phyloP scores from a whole-genome alignment of 257 asterid species.

The Salvia hispanica region DNA sequence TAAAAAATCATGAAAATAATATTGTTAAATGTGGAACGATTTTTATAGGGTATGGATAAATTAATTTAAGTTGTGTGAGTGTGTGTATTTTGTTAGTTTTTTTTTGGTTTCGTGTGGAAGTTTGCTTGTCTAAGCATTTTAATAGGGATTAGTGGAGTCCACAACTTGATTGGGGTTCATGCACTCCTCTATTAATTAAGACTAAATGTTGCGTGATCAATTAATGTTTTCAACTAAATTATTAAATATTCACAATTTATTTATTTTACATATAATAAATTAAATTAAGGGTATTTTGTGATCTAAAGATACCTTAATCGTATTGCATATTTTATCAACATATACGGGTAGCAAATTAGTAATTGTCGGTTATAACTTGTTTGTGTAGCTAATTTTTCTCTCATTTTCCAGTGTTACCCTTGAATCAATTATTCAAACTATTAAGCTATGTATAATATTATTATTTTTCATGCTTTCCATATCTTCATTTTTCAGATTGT shows the following conservation, averaged over 20 bases:
- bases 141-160: constrained; percentile 35
- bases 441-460: no score
- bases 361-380: no score
- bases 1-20: constrained; percentile 15
- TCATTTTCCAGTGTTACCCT: no score
- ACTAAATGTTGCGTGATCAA: constrained; percentile 14
- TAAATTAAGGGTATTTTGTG: no score
- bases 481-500: not conserved
- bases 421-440: no score
- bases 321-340: no score
- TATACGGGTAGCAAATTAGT: no score
- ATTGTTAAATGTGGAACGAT: constrained; percentile 25
- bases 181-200: constrained; percentile 13
- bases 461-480: constrained; percentile 7
- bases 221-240: not conserved
- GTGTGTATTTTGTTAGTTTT: constrained; percentile 20
- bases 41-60: constrained; percentile 4
- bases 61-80: not conserved
- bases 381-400: no score
- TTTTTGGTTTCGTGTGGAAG: constrained; percentile 29
- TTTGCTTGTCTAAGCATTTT: constrained; percentile 33
- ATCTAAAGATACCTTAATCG: no score
- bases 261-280: no score
- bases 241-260: no score
- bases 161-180: constrained; percentile 38